Percentiles rank a stretch among this genome's conserved stretches.
phyloP scores from a whole-genome alignment of 2,329 filamentous ascomycete genomes.

The Colletotrichum caudatum region DNA sequence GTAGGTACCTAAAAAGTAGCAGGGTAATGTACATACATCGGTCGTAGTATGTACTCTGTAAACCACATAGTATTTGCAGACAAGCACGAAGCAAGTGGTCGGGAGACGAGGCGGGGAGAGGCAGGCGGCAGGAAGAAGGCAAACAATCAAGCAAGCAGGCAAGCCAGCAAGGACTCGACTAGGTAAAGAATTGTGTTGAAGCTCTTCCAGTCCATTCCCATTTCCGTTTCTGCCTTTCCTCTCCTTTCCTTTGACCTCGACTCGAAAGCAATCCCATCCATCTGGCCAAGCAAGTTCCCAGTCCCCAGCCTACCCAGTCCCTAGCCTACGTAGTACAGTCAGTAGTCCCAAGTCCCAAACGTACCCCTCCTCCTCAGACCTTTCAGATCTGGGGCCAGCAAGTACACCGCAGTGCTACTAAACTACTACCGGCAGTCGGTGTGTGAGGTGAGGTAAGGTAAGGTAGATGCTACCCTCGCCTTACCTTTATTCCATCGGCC shows the following conservation, averaged over 20 bases:
- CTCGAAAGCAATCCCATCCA: not conserved
- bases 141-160: too few species aligned
- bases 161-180: too few species aligned
- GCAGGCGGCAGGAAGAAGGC: not conserved
- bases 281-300: not conserved
- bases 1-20: too few species aligned
- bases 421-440: too few species aligned
- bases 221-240: not conserved
- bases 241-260: not conserved
- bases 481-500: constrained; percentile 35
- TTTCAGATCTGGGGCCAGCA: not conserved
- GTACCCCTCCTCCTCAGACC: not conserved
- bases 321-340: too few species aligned
- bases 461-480: not conserved
- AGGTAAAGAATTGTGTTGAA: not conserved
- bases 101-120: not conserved
- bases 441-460: too few species aligned
- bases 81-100: not conserved
- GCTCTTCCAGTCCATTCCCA: not conserved
- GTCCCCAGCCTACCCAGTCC: not conserved
- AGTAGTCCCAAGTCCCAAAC: not conserved
- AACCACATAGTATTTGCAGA: too few species aligned
- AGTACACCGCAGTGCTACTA: too few species aligned
- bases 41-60: too few species aligned
- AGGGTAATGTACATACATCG: too few species aligned